These are phyloP conservation scores for Paraphoma chrysanthemicola DNA, from an alignment of 2,329 filamentous ascomycete species.

Conservation along the genomic window DNA sequence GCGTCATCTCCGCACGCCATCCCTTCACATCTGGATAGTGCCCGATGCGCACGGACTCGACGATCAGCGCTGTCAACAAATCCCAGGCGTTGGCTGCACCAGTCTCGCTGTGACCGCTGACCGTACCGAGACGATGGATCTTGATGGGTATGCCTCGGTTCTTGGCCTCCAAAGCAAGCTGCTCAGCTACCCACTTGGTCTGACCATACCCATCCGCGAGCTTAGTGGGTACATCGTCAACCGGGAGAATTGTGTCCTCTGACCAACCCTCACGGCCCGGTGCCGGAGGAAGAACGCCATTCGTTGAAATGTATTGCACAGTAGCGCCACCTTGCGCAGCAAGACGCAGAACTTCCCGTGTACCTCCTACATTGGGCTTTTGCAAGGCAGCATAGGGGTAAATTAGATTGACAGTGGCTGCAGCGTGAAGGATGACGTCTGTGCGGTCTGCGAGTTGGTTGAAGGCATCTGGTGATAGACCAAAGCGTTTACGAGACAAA, in stretches of 20 bases:
- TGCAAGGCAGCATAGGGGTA: slow-evolving; percentile 81
- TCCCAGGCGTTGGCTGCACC: slow-evolving; percentile 82
- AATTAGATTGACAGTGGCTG: slow-evolving; percentile 75
- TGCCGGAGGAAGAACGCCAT: slow-evolving; percentile 77
- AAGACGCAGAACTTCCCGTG: slow-evolving; percentile 74
- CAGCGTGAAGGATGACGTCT: slow-evolving; percentile 78
- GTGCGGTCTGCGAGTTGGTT: slow-evolving; percentile 69
- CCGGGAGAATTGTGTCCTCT: slow-evolving; percentile 70
- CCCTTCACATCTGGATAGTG: slow-evolving; percentile 73
- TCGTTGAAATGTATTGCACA: slow-evolving; percentile 80
- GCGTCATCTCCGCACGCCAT: slow-evolving; percentile 85
- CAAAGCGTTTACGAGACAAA: slow-evolving; percentile 71
- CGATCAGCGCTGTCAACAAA: slow-evolving; percentile 75
- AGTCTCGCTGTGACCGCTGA: slow-evolving; percentile 77
- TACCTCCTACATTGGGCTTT: slow-evolving; percentile 79
- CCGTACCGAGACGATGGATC: slow-evolving; percentile 77
- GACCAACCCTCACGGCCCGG: slow-evolving; percentile 68
- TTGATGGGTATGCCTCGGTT: slow-evolving; percentile 73
- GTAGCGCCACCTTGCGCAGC: slow-evolving; percentile 72
- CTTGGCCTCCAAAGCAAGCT: slow-evolving; percentile 73
- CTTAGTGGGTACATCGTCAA: slow-evolving; percentile 73
- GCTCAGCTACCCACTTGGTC: slow-evolving; percentile 82
- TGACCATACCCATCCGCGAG: slow-evolving; percentile 78
- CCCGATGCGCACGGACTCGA: slow-evolving; percentile 78
- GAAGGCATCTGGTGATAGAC: slow-evolving; percentile 70